phyloP scores from a whole-genome alignment of 2,329 filamentous ascomycete genomes.

The Anthostomella pinea region DNA sequence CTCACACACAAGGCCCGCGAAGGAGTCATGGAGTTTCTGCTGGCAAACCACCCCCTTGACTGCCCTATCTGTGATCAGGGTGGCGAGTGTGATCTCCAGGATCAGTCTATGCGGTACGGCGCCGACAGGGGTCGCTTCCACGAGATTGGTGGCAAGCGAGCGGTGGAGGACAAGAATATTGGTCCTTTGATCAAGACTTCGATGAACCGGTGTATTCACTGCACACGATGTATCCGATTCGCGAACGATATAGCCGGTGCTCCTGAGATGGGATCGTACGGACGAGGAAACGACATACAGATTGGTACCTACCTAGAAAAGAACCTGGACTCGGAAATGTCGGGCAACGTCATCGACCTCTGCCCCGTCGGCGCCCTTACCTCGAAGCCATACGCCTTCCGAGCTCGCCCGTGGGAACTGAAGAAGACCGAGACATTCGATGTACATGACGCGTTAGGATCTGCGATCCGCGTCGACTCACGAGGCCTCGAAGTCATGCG shows the following conservation, averaged over 20 bases:
- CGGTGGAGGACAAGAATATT: constrained; percentile 99
- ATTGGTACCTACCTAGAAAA: constrained; percentile 97
- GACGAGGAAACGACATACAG: constrained; percentile 94
- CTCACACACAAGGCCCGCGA: constrained; percentile 96
- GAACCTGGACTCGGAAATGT: constrained; percentile 90
- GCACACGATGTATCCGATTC: constrained; percentile 95
- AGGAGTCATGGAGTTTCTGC: constrained; percentile 97
- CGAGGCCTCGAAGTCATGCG: constrained; percentile 96
- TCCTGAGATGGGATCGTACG: constrained; percentile 89
- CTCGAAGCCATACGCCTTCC: constrained; percentile 97
- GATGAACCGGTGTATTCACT: constrained; percentile 99
- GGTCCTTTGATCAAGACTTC: constrained; percentile 98
- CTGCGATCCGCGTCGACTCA: constrained; percentile 90
- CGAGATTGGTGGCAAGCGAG: constrained; percentile 92
- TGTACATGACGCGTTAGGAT: constrained; percentile 87
- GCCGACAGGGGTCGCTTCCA: constrained; percentile 95
- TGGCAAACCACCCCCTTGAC: constrained; percentile 94
- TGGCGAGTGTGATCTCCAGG: constrained; percentile 97
- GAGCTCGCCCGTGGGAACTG: constrained; percentile 93
- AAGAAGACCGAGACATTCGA: constrained; percentile 96
- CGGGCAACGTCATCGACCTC: constrained; percentile 95
- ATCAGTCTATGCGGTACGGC: constrained; percentile 99
- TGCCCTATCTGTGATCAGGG: constrained; percentile 98
- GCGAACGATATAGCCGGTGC: constrained; percentile 96
- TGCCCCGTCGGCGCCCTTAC: constrained; percentile 96